These are phyloP conservation scores for Acanthochlamys bracteata DNA, from an alignment of 106 monocot genomes.

Conservation along the genomic window DNA sequence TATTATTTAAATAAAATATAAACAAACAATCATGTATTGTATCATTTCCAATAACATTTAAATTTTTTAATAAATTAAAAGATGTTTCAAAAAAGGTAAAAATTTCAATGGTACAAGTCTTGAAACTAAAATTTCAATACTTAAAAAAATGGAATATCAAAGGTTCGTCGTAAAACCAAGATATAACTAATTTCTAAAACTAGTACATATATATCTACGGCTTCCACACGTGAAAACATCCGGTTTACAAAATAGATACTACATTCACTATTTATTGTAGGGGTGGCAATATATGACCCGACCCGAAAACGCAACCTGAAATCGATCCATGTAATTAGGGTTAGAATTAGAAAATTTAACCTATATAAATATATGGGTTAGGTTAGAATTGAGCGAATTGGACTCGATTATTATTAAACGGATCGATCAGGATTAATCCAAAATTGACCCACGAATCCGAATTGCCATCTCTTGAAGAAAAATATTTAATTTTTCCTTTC, in stretches of 20 bases:
- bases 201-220: neutral
- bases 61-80: neutral
- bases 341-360: no score
- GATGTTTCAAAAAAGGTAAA: neutral
- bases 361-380: no score
- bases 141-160: slow-evolving; percentile 1
- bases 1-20: neutral
- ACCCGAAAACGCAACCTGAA: no score
- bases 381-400: no score
- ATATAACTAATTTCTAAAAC: neutral
- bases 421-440: no score
- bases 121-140: neutral
- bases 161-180: neutral
- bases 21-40: neutral
- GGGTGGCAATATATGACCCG: no score
- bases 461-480: no score
- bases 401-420: no score
- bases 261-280: neutral
- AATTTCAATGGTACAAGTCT: neutral
- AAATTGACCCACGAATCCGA: no score
- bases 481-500: no score
- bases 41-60: neutral
- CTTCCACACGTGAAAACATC: slow-evolving; percentile 3
- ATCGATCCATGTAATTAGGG: no score
- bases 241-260: neutral